phyloP scores from a whole-genome alignment of 257 asterid species.

The Solanum ossicruentum region DNA sequence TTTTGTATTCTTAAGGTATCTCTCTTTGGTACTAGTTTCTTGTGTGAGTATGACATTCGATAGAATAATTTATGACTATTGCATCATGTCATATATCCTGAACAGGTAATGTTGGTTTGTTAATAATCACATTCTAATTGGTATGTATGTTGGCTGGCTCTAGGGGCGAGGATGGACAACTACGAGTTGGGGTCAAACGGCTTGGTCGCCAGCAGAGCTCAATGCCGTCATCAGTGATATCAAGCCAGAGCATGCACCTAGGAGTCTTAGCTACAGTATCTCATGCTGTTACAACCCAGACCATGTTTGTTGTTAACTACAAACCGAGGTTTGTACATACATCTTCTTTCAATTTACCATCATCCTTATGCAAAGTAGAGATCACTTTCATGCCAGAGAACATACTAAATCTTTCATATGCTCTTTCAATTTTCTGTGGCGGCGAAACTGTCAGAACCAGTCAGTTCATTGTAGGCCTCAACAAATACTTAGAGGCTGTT shows the following conservation, averaged over 20 bases:
- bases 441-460: conserved; percentile 32
- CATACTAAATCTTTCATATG: neutral
- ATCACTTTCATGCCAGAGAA: neutral
- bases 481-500: conserved; percentile 59
- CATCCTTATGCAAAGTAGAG: neutral
- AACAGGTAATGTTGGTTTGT: neutral
- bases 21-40: neutral
- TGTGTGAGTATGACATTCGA: neutral
- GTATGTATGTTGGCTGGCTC: neutral
- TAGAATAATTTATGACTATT: neutral
- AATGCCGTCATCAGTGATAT: conserved; percentile 67
- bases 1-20: conserved; percentile 61
- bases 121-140: neutral
- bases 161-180: conserved; percentile 60
- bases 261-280: conserved; percentile 86
- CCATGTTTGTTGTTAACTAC: conserved; percentile 62
- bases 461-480: conserved; percentile 69
- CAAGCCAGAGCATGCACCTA: conserved; percentile 81
- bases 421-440: neutral
- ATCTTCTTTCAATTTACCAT: neutral
- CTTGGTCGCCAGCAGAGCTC: conserved; percentile 52
- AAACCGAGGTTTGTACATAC: conserved; percentile 48
- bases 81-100: neutral
- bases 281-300: conserved; percentile 50
- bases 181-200: conserved; percentile 66